Conservation (phyloP, 2,329 filamentous ascomycete genomes). For the Ophiostoma sp. region DNA sequence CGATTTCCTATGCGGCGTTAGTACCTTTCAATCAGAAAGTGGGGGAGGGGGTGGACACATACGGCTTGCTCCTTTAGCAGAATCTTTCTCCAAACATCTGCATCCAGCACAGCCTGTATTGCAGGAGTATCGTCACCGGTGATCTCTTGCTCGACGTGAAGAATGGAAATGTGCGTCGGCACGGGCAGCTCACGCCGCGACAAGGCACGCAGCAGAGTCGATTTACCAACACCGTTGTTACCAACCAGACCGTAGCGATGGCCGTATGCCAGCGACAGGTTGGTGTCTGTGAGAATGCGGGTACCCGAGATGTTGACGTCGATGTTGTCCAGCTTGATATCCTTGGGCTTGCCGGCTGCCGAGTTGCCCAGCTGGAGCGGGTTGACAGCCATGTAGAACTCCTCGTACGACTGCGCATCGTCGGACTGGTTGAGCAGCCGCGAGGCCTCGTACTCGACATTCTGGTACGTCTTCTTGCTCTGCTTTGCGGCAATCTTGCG, state of each 20-base stretch:
- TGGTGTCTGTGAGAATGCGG: slow-evolving; percentile 86
- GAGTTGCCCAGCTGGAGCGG: slow-evolving; percentile 76
- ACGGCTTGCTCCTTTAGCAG: slow-evolving; percentile 81
- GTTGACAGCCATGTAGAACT: slow-evolving; percentile 99
- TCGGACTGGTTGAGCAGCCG: slow-evolving; percentile 78
- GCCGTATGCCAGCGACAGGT: slow-evolving; percentile 82
- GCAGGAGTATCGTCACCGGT: slow-evolving; percentile 92
- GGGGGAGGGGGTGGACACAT: slow-evolving; percentile 33
- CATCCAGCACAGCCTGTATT: slow-evolving; percentile 89
- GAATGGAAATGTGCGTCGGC: slow-evolving; percentile 95
- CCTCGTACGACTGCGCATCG: slow-evolving; percentile 86
- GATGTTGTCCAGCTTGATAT: slow-evolving; percentile 95
- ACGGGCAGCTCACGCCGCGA: slow-evolving; percentile 91
- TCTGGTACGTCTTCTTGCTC: slow-evolving; percentile 97
- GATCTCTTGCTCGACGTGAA: slow-evolving; percentile 99
- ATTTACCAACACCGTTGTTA: slow-evolving; percentile 98
- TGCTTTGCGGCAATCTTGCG: slow-evolving; percentile 97
- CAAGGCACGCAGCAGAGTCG: slow-evolving; percentile 85
- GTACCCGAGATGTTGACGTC: slow-evolving; percentile 87
- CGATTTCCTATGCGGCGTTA: slow-evolving; percentile 57
- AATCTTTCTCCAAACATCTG: slow-evolving; percentile 97
- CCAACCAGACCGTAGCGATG: slow-evolving; percentile 94
- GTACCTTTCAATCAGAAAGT: slow-evolving; percentile 21
- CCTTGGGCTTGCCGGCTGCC: slow-evolving; percentile 83
- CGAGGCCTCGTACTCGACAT: slow-evolving; percentile 94